Base-by-base conservation (phyloP, 768 basidiomycete genomes). In the Wakefieldia striispora region DNA sequence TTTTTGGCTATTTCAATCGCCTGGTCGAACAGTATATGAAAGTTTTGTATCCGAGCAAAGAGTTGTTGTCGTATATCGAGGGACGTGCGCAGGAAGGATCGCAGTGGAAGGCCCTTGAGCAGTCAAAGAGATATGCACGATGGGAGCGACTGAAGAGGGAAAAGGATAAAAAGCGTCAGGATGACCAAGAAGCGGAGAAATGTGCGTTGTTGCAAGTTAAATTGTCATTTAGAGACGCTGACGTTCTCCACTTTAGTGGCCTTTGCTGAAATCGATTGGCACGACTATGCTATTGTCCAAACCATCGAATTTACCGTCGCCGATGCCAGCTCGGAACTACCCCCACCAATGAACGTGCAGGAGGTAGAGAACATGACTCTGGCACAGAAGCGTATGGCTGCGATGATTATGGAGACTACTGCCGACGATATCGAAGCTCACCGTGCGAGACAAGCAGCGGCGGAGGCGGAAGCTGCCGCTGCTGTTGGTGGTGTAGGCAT, bases 221-320 rank as follows among this genome's bases (percentile, higher is more conserved):
- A 13, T 38, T 39, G 6, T 17, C n/a, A 14, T 7, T 47, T 13
- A 3, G 17, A 20, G 13, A 38, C 17, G 26, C 49, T 53, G 46
- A 58, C 55, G 26, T 20, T 24, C 19, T 45, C 37, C 43, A n/a
- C 35, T 49, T 45, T 52, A 88, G 90, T 84, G 69, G 95, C 95
- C 5, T 95, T 97, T 63, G 91, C 93, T 38, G 91, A 95, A 65
- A 97, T 99, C 59, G 97, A 99, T 65, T 99, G 97, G 97, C 93
- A 99, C 62, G 97, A 98, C 65, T 98, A 97, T 71, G 92, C 94
- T 35, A 91, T 97, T 48, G 97, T 97, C 6, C 93, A 97, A 65
- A 97, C 94, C 17, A 94, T 97, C 59, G 97, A 99, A 64, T 99
- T 98, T 64, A 98, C 97, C 14, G 81, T 84, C 29, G 90, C 88